Base-by-base conservation (phyloP, 2,329 filamentous ascomycete genomes). In the Penicillium sp. region DNA sequence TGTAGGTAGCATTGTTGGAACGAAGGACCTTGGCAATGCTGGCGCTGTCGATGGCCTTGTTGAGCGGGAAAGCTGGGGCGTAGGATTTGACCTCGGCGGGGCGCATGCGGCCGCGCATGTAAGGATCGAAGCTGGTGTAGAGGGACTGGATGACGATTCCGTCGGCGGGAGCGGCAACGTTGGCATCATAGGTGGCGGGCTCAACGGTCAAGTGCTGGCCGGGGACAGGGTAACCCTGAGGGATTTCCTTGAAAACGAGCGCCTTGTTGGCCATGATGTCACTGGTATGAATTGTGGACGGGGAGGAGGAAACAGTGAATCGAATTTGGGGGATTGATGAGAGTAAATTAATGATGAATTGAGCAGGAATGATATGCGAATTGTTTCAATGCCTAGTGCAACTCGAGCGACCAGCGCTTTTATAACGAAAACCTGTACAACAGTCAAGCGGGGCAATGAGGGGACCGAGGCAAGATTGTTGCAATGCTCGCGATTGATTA, bases 101-200 rank as follows among this genome's bases (percentile, higher is more conserved):
- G 50, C 91, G 88, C 90, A 96, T 93, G 67, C 86, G 85, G 61
- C 89, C 90, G 58, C 92, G 89, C 81, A 90, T 86, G 80, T 96
- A 96, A 1, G 92, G 92, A 76, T 96, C 92, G 78, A 89, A 89
- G 42, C 90, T 93, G 64, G 87, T 82, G 75, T 90, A 91, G 70
- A 89, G 84, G 67, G 89, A 85, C 78, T 91, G 85, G 64, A 89
- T 78, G 35, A 86, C 85, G 51, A 96, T 75, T 42, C 91, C 88
- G 63, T 90, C 89, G 47, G 84, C 74, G 25, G 86, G 83, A 31
- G 87, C 83, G 5, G 84, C 66, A 28, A 73, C 68, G 54, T 67
- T 70, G 65, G 88, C 77, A 72, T 95, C 90, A 64, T 93, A 87
- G 20, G 85, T 82, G 60, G 84, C 83, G 65, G 83, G 77, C 75